Conservation (phyloP, 352 stramenopile species). For the Phytopythium sindhum region DNA sequence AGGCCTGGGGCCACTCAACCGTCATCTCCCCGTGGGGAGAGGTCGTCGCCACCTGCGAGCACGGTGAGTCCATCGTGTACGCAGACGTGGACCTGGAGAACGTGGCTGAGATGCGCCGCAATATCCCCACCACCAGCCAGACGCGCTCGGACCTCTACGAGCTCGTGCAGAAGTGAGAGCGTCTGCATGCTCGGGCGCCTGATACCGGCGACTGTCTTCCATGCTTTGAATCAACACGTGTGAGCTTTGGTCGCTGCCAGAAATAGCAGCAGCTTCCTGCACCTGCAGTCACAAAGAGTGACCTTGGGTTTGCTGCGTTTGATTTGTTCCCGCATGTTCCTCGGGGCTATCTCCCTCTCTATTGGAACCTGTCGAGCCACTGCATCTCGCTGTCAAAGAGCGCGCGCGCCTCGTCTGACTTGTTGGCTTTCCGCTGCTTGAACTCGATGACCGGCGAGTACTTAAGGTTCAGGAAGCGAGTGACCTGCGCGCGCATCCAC, state of each 20-base stretch:
- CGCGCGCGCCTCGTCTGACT: slow-evolving; percentile 53
- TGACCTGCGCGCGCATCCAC: slow-evolving; percentile 68
- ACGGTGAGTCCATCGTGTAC: slow-evolving; percentile 92
- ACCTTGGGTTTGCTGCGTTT: neutral
- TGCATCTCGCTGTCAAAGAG: slow-evolving; percentile 78
- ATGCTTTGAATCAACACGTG: slow-evolving; percentile 3
- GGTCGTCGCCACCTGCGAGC: slow-evolving; percentile 93
- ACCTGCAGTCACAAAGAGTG: neutral
- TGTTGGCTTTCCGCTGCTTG: slow-evolving; percentile 62
- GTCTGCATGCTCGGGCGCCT: neutral
- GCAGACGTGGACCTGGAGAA: slow-evolving; percentile 95
- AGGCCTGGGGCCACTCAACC: slow-evolving; percentile 98
- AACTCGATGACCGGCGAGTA: slow-evolving; percentile 79
- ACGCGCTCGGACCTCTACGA: slow-evolving; percentile 96
- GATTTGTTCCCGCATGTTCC: slow-evolving; percentile 3
- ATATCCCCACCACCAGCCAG: slow-evolving; percentile 96
- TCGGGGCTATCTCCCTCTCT: neutral
- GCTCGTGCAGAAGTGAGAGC: slow-evolving; percentile 72
- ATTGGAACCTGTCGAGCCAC: slow-evolving; percentile 49
- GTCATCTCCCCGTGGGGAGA: slow-evolving; percentile 97
- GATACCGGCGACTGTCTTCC: neutral
- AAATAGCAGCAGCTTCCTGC: neutral
- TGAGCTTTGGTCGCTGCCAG: neutral
- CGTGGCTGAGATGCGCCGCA: slow-evolving; percentile 93
- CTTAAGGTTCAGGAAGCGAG: slow-evolving; percentile 79